These are phyloP conservation scores for Pichia paraexigua DNA, from an alignment of 805 yeast species.

Conservation along the genomic window DNA sequence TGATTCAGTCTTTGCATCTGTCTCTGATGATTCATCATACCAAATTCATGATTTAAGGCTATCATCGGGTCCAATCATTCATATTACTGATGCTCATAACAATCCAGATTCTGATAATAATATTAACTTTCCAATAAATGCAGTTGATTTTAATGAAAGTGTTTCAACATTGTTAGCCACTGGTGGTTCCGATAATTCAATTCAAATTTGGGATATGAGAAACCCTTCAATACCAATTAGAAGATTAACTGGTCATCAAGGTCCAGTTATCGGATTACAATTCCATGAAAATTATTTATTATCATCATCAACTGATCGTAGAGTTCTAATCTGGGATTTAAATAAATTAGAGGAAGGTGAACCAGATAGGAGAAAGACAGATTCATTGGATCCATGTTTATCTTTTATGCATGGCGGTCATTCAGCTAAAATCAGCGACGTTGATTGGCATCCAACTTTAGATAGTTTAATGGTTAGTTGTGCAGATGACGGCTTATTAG, in stretches of 20 bases:
- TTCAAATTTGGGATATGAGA: slow-evolving; percentile 69
- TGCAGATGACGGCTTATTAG: slow-evolving; percentile 69
- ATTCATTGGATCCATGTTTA: slow-evolving; percentile 68
- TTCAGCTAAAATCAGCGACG: slow-evolving; percentile 57
- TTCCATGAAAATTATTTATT: slow-evolving; percentile 43
- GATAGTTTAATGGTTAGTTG: slow-evolving; percentile 54
- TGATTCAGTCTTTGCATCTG: slow-evolving; percentile 53
- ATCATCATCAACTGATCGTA: slow-evolving; percentile 55
- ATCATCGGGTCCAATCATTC: slow-evolving; percentile 34
- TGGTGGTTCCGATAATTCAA: slow-evolving; percentile 70
- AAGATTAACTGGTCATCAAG: slow-evolving; percentile 59
- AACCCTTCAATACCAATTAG: slow-evolving; percentile 52
- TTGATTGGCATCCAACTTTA: slow-evolving; percentile 57
- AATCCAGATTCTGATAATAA: slow-evolving; percentile 31
- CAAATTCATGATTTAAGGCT: slow-evolving; percentile 53
- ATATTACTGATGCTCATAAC: slow-evolving; percentile 40
- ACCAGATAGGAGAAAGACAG: slow-evolving; percentile 44
- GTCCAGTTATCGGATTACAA: slow-evolving; percentile 46
- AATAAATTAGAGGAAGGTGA: slow-evolving; percentile 48
- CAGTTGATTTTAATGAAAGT: slow-evolving; percentile 57
- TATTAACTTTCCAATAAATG: slow-evolving; percentile 37
- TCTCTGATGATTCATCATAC: slow-evolving; percentile 56
- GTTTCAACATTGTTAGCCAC: slow-evolving; percentile 54
- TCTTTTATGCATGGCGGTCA: slow-evolving; percentile 84
- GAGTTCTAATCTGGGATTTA: slow-evolving; percentile 72